Percentiles rank a stretch among this genome's conserved stretches.
These are phyloP conservation scores for Candida morakotiae DNA, from an alignment of 805 yeast genomes.

Conservation along the genomic window DNA sequence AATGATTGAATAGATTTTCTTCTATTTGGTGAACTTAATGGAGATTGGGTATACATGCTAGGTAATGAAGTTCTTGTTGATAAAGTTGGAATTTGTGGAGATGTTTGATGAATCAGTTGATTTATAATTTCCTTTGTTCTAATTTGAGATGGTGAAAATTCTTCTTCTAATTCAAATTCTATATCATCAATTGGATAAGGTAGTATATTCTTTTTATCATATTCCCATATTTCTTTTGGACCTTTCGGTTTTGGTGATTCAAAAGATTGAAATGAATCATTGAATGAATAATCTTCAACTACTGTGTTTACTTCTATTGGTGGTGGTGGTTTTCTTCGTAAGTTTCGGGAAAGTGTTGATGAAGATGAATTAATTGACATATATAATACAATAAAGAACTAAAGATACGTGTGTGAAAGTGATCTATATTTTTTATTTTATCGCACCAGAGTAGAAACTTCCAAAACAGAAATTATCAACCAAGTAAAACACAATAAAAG, in stretches of 20 bases:
- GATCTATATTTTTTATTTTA: too few species aligned
- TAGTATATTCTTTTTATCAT: constrained; percentile 12
- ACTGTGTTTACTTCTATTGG: constrained; percentile 1
- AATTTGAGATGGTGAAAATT: constrained; percentile 6
- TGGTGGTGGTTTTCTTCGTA: constrained; percentile 28
- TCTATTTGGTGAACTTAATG: constrained; percentile 1
- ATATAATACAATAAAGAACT: not conserved
- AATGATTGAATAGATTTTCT: not conserved
- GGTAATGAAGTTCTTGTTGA: constrained; percentile 3
- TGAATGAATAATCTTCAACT: constrained; percentile 10
- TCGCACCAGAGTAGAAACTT: too few species aligned
- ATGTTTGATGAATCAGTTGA: not conserved
- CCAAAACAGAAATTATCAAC: too few species aligned
- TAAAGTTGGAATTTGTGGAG: constrained; percentile 6
- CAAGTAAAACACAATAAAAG: too few species aligned
- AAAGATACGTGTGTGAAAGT: too few species aligned
- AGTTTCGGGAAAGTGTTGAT: constrained; percentile 11
- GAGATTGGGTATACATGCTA: constrained; percentile 1
- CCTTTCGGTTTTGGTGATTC: constrained; percentile 36
- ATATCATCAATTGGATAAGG: constrained; percentile 4
- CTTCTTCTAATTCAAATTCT: not conserved
- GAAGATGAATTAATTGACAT: constrained; percentile 3
- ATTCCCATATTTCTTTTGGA: constrained; percentile 36
- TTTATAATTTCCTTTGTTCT: constrained; percentile 6
- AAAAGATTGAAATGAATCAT: constrained; percentile 20